These are phyloP conservation scores for Candida mattraensis DNA, from an alignment of 805 yeast genomes.

Conservation along the genomic window DNA sequence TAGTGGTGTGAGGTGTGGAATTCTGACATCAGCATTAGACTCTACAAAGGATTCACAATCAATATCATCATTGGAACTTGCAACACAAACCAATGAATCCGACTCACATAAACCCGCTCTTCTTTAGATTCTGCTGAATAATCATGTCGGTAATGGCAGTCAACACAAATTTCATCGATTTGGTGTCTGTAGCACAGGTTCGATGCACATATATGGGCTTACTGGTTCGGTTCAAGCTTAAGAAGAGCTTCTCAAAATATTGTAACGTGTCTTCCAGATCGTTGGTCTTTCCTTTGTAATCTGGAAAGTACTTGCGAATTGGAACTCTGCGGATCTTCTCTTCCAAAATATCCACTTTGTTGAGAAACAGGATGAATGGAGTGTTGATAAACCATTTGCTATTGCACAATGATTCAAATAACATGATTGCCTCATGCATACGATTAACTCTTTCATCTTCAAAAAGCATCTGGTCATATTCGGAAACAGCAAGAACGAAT, in stretches of 20 bases:
- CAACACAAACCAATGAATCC: too few relatives aligned
- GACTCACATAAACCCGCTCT: constrained; percentile 71
- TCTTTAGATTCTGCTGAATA: constrained; percentile 75
- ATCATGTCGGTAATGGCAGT: constrained; percentile 92
- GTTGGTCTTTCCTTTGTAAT: constrained; percentile 63
- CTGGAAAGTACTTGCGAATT: constrained; percentile 73
- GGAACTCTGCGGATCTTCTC: constrained; percentile 67
- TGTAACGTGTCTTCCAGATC: constrained; percentile 66
- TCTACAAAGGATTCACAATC: too few relatives aligned
- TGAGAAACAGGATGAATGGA: constrained; percentile 85
- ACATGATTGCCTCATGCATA: constrained; percentile 83
- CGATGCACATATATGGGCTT: constrained; percentile 87
- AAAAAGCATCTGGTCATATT: constrained; percentile 87
- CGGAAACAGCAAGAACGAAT: constrained; percentile 86
- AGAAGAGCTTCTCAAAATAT: constrained; percentile 69
- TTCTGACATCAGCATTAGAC: too few relatives aligned
- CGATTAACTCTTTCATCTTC: constrained; percentile 89
- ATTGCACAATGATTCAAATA: constrained; percentile 82
- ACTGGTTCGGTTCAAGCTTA: constrained; percentile 58
- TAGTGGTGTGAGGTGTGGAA: too few relatives aligned
- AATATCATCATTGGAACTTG: too few relatives aligned
- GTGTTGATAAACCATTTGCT: constrained; percentile 83
- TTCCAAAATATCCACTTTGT: constrained; percentile 82
- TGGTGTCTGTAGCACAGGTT: constrained; percentile 94
- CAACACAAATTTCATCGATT: constrained; percentile 84